Evolutionary conservation across 208 protist genomes (phyloP).

Genomic region (Trypanosoma cruzi): DNA sequence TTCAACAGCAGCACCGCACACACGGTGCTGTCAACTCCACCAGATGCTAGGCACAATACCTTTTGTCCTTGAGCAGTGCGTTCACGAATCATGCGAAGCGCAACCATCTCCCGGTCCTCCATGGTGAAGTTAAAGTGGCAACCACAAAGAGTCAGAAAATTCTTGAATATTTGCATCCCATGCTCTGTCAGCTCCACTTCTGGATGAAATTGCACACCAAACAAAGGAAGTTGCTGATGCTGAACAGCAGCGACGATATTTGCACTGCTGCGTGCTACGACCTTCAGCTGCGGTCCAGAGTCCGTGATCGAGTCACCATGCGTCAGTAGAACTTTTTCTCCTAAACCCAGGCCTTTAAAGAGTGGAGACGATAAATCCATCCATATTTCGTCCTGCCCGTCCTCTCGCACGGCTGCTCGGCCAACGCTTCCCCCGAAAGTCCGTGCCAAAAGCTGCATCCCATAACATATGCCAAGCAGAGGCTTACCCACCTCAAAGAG

Average conservation of each 20-base stretch:
- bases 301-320: constrained; percentile 92
- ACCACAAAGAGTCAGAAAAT: constrained; percentile 93
- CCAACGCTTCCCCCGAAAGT: constrained; percentile 91
- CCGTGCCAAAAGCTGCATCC: constrained; percentile 95
- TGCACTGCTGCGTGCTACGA: constrained; percentile 69
- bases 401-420: constrained; percentile 88
- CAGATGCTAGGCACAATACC: constrained; percentile 96
- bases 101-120: constrained; percentile 88
- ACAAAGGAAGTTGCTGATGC: constrained; percentile 66
- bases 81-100: constrained; percentile 90
- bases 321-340: constrained; percentile 92
- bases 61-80: constrained; percentile 85
- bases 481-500: constrained; percentile 89
- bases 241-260: constrained; percentile 85
- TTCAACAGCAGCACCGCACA: constrained; percentile 95
- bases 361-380: constrained; percentile 60
- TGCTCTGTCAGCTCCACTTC: constrained; percentile 97
- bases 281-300: constrained; percentile 41
- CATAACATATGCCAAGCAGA: constrained; percentile 98
- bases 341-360: constrained; percentile 59
- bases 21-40: constrained; percentile 98
- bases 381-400: constrained; percentile 93
- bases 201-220: constrained; percentile 98
- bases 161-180: constrained; percentile 93
- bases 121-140: constrained; percentile 85